Evolutionary conservation across 208 protist genomes (phyloP).

Genomic region (Wallacemonas collosoma): DNA sequence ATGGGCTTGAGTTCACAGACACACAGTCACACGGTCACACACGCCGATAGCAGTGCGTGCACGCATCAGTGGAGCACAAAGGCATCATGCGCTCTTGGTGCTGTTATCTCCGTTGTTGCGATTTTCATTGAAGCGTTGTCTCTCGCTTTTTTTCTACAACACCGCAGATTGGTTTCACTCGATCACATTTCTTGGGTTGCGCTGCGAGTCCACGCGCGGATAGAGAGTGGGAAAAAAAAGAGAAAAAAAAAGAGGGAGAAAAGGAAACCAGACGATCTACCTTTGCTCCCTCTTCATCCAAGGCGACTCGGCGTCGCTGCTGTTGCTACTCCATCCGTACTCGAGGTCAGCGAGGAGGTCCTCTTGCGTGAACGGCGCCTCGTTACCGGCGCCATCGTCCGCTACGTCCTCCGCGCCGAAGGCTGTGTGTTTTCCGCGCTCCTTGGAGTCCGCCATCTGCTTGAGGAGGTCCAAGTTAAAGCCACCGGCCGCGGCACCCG

Average conservation of each 20-base stretch:
- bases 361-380: neutral
- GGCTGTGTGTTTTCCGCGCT: neutral
- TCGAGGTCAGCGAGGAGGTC: neutral
- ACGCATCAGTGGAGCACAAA: too few species aligned
- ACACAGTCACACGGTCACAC: too few species aligned
- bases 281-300: too few species aligned
- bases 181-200: too few species aligned
- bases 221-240: neutral
- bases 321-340: neutral
- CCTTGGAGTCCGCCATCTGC: constrained; percentile 6
- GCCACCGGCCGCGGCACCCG: neutral
- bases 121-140: too few species aligned
- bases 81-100: too few species aligned
- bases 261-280: neutral
- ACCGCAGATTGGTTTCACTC: too few species aligned
- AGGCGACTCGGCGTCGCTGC: neutral
- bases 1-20: too few species aligned
- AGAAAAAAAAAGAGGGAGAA: constrained; percentile 23
- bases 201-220: too few species aligned
- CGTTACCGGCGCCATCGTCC: neutral
- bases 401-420: neutral
- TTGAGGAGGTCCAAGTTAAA: constrained; percentile 22
- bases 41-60: too few species aligned
- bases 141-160: too few species aligned
- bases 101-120: too few species aligned